phyloP scores from a whole-genome alignment of 2,329 filamentous ascomycete genomes.

The Cladophialophora carrionii region DNA sequence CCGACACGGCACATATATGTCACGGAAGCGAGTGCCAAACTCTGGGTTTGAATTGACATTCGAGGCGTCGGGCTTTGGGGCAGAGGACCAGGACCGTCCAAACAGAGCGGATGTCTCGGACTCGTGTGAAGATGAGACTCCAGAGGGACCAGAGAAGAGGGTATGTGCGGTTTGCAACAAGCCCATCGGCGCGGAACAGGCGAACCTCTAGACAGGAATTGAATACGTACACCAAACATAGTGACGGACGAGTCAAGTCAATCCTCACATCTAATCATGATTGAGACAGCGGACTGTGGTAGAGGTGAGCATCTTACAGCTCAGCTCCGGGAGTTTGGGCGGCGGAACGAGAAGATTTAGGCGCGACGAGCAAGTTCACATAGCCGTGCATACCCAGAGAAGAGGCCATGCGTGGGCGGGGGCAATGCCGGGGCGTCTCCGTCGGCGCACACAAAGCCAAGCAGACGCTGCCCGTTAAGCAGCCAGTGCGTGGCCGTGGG shows the following conservation, averaged over 20 bases:
- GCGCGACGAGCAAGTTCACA: background rate
- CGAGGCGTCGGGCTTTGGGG: background rate
- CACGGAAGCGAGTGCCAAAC: background rate
- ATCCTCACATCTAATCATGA: background rate
- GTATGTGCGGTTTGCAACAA: background rate
- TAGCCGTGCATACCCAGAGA: background rate
- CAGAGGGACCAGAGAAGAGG: too few relatives aligned
- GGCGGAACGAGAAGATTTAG: background rate
- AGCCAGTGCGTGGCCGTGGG: too few relatives aligned
- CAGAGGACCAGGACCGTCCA: background rate
- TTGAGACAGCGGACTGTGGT: too few relatives aligned
- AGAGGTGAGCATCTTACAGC: too few relatives aligned
- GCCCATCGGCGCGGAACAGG: background rate
- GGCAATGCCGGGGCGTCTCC: background rate
- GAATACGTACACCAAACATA: background rate
- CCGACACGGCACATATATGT: background rate
- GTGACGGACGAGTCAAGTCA: background rate
- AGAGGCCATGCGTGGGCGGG: too few relatives aligned
- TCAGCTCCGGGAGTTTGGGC: too few relatives aligned
- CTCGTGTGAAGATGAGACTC: background rate
- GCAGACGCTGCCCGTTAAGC: background rate
- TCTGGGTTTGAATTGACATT: background rate
- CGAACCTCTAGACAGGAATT: background rate
- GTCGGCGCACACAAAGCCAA: background rate
- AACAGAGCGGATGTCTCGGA: background rate